Percentiles rank a stretch among this genome's conserved stretches.
phyloP scores from a whole-genome alignment of 345 rosid genomes.

The Boechera retrofracta region DNA sequence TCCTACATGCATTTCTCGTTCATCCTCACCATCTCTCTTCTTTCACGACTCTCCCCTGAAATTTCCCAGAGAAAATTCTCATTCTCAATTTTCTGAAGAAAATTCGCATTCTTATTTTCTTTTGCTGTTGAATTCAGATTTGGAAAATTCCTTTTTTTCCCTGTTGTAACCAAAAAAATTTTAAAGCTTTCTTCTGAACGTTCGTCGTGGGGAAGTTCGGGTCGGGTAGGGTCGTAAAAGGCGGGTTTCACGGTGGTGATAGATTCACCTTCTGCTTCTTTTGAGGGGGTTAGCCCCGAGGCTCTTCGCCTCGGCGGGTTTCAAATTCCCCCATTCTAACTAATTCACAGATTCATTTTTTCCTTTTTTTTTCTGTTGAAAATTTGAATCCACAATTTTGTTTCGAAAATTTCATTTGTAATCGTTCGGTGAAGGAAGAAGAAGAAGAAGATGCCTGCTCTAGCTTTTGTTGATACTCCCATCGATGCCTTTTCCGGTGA shows the following conservation, averaged over 20 bases:
- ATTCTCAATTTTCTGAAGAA: constrained; percentile 23
- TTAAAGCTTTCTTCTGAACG: constrained; percentile 46
- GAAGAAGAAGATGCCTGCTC: constrained; percentile 80
- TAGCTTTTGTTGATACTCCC: constrained; percentile 84
- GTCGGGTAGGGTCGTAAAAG: constrained; percentile 49
- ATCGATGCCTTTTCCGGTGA: constrained; percentile 64
- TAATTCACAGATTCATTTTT: constrained; percentile 8
- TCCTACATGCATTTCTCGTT: constrained; percentile 67
- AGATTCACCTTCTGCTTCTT: constrained; percentile 75
- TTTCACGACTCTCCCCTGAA: constrained; percentile 2
- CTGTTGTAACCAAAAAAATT: background rate
- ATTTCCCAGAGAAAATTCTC: constrained; percentile 38
- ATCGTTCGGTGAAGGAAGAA: constrained; percentile 49
- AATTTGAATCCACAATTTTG: constrained; percentile 13
- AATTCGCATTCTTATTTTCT: background rate
- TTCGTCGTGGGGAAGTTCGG: constrained; percentile 53
- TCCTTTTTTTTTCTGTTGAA: background rate
- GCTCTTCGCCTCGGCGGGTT: constrained; percentile 99
- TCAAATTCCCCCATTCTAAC: constrained; percentile 75
- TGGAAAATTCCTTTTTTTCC: background rate
- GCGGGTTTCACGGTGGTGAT: constrained; percentile 53
- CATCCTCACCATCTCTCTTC: constrained; percentile 20
- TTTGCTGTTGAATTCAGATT: constrained; percentile 26
- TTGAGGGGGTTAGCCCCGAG: constrained; percentile 99
- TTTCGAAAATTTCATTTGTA: background rate